Conservation (phyloP, 73 alveolate species). For the Stentor coeruleus region DNA sequence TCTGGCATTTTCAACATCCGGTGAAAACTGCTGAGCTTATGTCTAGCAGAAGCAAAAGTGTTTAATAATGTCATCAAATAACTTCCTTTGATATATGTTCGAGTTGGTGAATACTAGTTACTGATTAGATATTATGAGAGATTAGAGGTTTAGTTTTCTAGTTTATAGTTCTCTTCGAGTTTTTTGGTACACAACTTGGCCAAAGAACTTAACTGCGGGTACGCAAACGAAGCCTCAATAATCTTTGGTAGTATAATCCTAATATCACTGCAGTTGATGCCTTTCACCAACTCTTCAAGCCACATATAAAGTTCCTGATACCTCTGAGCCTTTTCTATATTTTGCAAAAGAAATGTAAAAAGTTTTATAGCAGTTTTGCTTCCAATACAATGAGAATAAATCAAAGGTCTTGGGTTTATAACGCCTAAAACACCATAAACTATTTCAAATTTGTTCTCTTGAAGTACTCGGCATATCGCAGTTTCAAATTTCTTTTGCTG, state of each 20-base stretch:
- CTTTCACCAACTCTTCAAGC: not conserved
- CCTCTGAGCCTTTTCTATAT: too few species aligned
- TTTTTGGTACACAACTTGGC: not conserved
- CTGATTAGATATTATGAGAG: too few species aligned
- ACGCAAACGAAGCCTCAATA: not conserved
- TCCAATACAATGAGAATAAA: not conserved
- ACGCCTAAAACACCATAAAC: not conserved
- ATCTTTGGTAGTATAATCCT: not conserved
- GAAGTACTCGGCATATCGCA: not conserved
- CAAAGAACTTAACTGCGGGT: not conserved
- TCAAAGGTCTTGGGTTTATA: not conserved
- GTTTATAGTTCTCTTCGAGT: not conserved
- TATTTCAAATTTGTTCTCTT: not conserved
- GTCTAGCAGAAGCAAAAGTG: not conserved
- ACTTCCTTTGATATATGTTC: too few species aligned
- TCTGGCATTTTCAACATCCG: not conserved
- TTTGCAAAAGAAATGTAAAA: not conserved
- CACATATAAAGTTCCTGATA: not conserved
- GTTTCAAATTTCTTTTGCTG: conserved; percentile 6
- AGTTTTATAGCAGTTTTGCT: not conserved
- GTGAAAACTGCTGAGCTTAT: not conserved
- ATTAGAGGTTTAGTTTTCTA: too few species aligned
- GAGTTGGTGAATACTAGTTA: too few species aligned
- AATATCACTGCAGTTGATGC: not conserved
- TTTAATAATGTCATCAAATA: too few species aligned